phyloP scores from a whole-genome alignment of 169 alveolate genomes.

The Eimeria tenella region DNA sequence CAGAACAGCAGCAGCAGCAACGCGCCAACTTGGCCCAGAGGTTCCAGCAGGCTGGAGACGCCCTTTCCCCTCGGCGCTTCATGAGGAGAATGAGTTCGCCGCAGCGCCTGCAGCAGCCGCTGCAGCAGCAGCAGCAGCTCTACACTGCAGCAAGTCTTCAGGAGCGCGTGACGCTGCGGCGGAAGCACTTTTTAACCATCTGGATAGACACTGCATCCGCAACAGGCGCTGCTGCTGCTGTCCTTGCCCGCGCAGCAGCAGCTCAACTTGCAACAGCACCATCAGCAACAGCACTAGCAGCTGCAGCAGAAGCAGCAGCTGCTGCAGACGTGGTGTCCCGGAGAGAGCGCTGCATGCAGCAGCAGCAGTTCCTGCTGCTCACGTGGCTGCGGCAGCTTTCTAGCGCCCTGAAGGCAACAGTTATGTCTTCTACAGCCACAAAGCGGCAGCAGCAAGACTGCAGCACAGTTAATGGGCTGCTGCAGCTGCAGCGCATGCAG shows the following conservation, averaged over 20 bases:
- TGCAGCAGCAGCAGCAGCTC: slow-evolving; percentile 11
- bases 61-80: not conserved
- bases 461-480: not conserved
- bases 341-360: slow-evolving; percentile 40
- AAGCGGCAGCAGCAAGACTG: not conserved
- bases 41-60: slow-evolving; percentile 47
- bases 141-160: not conserved
- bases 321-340: not conserved
- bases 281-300: slow-evolving; percentile 14
- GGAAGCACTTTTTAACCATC: slow-evolving; percentile 2
- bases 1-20: slow-evolving; percentile 21
- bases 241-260: slow-evolving; percentile 26
- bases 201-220: slow-evolving; percentile 47
- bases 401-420: not conserved
- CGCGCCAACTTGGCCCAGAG: slow-evolving; percentile 33
- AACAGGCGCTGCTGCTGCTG: slow-evolving; percentile 54
- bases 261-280: not conserved
- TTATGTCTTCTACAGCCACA: not conserved
- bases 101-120: slow-evolving; percentile 51
- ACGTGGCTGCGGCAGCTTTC: slow-evolving; percentile 37
- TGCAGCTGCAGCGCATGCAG: slow-evolving; percentile 40
- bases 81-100: not conserved
- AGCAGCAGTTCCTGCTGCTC: slow-evolving; percentile 60
- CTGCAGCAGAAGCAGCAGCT: not conserved
- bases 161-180: slow-evolving; percentile 7